These are phyloP conservation scores for Candida parachauliodes DNA, from an alignment of 805 yeast species.

Conservation along the genomic window DNA sequence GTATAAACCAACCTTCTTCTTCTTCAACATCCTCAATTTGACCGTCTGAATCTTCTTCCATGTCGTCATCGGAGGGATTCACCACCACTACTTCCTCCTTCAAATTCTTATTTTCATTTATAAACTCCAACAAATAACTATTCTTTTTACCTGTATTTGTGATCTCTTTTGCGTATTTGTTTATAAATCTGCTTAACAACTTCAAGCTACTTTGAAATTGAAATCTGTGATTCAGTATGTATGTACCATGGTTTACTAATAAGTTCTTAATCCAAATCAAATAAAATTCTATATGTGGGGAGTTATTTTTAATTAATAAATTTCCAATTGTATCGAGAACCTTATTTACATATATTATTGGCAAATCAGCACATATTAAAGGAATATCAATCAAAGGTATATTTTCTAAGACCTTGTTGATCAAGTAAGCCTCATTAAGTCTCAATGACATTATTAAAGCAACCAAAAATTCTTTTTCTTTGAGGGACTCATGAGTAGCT, in stretches of 20 bases:
- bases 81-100: slow-evolving; percentile 23
- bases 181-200: slow-evolving; percentile 70
- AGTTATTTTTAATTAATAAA: slow-evolving; percentile 49
- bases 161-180: slow-evolving; percentile 72
- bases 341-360: slow-evolving; percentile 69
- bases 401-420: slow-evolving; percentile 68
- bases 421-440: slow-evolving; percentile 73
- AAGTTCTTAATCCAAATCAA: slow-evolving; percentile 75
- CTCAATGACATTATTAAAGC: slow-evolving; percentile 93
- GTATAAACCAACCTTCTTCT: slow-evolving; percentile 31
- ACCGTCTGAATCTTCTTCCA: slow-evolving; percentile 23
- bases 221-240: slow-evolving; percentile 58
- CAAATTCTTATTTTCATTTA: slow-evolving; percentile 28
- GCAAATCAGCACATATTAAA: slow-evolving; percentile 65
- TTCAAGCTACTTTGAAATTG: slow-evolving; percentile 63
- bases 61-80: slow-evolving; percentile 28
- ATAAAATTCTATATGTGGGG: slow-evolving; percentile 82
- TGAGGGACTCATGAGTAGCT: slow-evolving; percentile 57
- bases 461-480: slow-evolving; percentile 60
- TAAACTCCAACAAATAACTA: slow-evolving; percentile 51
- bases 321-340: slow-evolving; percentile 68
- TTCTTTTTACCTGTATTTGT: slow-evolving; percentile 51
- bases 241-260: slow-evolving; percentile 71
- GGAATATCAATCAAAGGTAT: slow-evolving; percentile 69
- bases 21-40: slow-evolving; percentile 24